A percentile compares a stretch with the other conserved stretches of the same genome.
phyloP scores from a whole-genome alignment of 2,329 filamentous ascomycete species.

The Parascedosporium putredinis region DNA sequence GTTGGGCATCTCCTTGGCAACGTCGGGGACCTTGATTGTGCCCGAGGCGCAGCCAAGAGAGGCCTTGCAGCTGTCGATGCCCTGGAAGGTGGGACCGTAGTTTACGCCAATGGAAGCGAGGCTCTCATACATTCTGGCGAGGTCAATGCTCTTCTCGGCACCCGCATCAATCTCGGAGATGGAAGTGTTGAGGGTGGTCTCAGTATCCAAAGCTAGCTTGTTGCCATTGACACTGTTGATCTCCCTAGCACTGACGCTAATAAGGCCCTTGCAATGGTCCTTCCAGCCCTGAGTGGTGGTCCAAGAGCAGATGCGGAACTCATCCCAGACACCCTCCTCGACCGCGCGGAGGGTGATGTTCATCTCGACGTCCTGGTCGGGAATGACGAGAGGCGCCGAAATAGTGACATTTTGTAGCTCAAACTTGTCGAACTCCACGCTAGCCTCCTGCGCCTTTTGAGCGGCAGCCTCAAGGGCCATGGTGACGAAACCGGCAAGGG shows the following conservation, averaged over 20 bases:
- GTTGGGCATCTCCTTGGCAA: slow-evolving; percentile 14
- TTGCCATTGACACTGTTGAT: slow-evolving; percentile 29
- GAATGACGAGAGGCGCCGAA: slow-evolving; percentile 33
- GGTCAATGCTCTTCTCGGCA: slow-evolving; percentile 14
- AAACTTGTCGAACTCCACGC: slow-evolving; percentile 16
- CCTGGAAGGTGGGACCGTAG: slow-evolving; percentile 28
- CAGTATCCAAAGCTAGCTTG: slow-evolving; percentile 18
- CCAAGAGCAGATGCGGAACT: slow-evolving; percentile 47
- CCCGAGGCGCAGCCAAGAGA: slow-evolving; percentile 7
- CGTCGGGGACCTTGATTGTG: slow-evolving; percentile 9
- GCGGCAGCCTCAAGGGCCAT: slow-evolving; percentile 39
- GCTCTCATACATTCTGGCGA: slow-evolving; percentile 16
- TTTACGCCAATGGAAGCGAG: slow-evolving; percentile 25
- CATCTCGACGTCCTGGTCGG: slow-evolving; percentile 38
- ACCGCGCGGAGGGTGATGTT: slow-evolving; percentile 33
- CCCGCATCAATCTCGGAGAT: slow-evolving; percentile 19
- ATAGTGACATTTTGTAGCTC: slow-evolving; percentile 37
- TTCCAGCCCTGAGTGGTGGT: slow-evolving; percentile 41
- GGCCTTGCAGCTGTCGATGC: slow-evolving; percentile 16
- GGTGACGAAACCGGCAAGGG: slow-evolving; percentile 40
- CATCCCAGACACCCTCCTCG: slow-evolving; percentile 29
- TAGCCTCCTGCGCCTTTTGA: slow-evolving; percentile 21
- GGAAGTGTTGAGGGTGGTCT: slow-evolving; percentile 17
- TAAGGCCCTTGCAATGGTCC: slow-evolving; percentile 46
- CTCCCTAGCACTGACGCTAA: slow-evolving; percentile 27